phyloP scores from a whole-genome alignment of 2,329 filamentous ascomycete species.

The Lecanicillium sp. region DNA sequence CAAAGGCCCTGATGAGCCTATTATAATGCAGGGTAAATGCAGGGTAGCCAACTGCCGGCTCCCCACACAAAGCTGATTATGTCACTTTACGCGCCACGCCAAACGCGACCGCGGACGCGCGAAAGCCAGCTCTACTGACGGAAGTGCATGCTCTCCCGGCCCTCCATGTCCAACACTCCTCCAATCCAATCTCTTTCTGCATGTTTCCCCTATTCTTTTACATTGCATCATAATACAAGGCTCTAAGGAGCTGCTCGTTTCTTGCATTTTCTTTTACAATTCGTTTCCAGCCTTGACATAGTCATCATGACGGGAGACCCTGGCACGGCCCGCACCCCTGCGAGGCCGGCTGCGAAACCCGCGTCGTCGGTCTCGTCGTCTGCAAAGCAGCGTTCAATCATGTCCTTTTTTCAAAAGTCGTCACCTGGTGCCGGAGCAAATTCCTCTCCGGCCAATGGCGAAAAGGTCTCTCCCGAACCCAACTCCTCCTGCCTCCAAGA shows the following conservation, averaged over 20 bases:
- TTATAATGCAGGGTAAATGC: too few species aligned
- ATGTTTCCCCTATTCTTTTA: not conserved
- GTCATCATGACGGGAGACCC: slow-evolving; percentile 21
- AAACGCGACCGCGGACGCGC: too few species aligned
- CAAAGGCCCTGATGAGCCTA: too few species aligned
- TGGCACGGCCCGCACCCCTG: slow-evolving; percentile 23
- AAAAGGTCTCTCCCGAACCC: slow-evolving; percentile 23
- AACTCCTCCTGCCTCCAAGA: slow-evolving; percentile 31
- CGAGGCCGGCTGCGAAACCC: slow-evolving; percentile 19
- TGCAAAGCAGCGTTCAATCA: slow-evolving; percentile 33
- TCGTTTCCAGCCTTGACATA: slow-evolving; percentile 3
- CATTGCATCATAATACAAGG: not conserved
- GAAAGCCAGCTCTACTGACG: too few species aligned
- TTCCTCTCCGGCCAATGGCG: slow-evolving; percentile 22
- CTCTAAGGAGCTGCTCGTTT: not conserved
- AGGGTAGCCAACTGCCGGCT: too few species aligned
- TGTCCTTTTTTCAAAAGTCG: slow-evolving; percentile 37
- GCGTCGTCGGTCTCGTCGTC: slow-evolving; percentile 20
- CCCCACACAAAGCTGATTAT: too few species aligned
- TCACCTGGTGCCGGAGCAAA: slow-evolving; percentile 23
- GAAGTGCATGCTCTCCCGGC: not conserved
- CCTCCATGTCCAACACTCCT: not conserved
- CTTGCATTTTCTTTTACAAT: slow-evolving; percentile 1
- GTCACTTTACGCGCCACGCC: too few species aligned
- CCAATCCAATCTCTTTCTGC: not conserved